A percentile compares a stretch with the other conserved stretches of the same genome.
phyloP scores from a whole-genome alignment of 352 stramenopile genomes.

The Globisporangium okanoganense region DNA sequence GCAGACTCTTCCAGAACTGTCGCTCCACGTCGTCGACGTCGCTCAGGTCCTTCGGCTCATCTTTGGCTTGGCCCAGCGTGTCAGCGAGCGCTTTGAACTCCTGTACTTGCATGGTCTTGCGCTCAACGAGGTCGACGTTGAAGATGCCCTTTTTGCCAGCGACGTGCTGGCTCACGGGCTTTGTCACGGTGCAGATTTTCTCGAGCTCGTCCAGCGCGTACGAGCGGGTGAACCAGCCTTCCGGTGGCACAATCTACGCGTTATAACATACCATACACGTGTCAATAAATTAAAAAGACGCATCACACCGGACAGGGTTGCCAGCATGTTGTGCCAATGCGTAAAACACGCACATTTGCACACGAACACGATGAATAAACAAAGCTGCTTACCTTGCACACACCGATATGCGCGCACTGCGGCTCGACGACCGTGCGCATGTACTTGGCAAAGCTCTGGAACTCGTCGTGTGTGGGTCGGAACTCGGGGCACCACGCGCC shows the following conservation, averaged over 20 bases:
- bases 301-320: too few relatives aligned
- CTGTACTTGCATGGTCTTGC: constrained; percentile 55
- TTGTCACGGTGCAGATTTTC: constrained; percentile 33
- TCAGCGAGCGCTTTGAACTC: constrained; percentile 62
- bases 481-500: constrained; percentile 83
- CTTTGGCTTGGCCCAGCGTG: constrained; percentile 24
- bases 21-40: constrained; percentile 63
- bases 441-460: constrained; percentile 81
- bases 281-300: too few relatives aligned
- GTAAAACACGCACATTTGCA: neutral
- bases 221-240: constrained; percentile 69
- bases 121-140: constrained; percentile 88
- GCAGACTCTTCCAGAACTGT: constrained; percentile 87
- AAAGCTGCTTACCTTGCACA: constrained; percentile 81
- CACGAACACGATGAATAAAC: neutral
- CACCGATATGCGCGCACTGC: constrained; percentile 67
- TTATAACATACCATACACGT: too few relatives aligned
- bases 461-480: constrained; percentile 77
- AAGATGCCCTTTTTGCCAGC: constrained; percentile 89
- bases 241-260: constrained; percentile 57
- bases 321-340: neutral
- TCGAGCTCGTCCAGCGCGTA: constrained; percentile 56
- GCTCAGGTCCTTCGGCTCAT: constrained; percentile 11
- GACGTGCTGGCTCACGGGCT: constrained; percentile 82
- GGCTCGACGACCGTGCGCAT: constrained; percentile 81